phyloP scores from a whole-genome alignment of 805 yeast genomes.

The Kazachstania taianensis region DNA sequence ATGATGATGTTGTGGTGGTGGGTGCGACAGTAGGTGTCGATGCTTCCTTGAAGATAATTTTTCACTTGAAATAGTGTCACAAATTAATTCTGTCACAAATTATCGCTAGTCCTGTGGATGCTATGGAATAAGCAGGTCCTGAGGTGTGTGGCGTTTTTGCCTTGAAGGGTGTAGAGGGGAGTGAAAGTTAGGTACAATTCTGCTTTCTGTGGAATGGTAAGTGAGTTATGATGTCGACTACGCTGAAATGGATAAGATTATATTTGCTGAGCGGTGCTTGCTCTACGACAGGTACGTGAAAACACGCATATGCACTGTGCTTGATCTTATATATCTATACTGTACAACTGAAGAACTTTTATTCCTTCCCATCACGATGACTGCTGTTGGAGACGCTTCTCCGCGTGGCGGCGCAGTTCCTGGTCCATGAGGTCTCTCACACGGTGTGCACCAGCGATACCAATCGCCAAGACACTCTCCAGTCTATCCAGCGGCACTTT shows the following conservation, averaged over 20 bases:
- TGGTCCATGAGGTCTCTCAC: constrained; percentile 78
- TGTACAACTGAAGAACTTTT: no score
- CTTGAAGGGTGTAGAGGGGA: no score
- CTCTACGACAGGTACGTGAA: not conserved
- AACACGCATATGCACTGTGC: not conserved
- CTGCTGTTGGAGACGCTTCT: constrained; percentile 38
- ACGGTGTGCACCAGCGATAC: constrained; percentile 78
- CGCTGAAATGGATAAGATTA: not conserved
- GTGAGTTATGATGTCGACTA: no score
- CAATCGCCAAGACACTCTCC: constrained; percentile 67
- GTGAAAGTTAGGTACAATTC: no score
- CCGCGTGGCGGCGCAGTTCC: constrained; percentile 70
- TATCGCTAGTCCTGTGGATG: no score
- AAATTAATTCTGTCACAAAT: no score
- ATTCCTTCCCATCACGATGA: no score
- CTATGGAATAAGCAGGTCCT: no score
- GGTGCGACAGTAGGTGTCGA: not conserved
- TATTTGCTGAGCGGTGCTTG: not conserved
- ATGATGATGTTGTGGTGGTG: no score
- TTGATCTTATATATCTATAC: no score
- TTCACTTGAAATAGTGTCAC: not conserved
- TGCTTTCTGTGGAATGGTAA: no score
- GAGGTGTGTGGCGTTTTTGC: no score
- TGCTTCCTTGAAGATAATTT: not conserved
- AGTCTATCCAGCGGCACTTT: constrained; percentile 74